Conservation (phyloP, 2,329 filamentous ascomycete genomes). For the Hypoxylon sp. region DNA sequence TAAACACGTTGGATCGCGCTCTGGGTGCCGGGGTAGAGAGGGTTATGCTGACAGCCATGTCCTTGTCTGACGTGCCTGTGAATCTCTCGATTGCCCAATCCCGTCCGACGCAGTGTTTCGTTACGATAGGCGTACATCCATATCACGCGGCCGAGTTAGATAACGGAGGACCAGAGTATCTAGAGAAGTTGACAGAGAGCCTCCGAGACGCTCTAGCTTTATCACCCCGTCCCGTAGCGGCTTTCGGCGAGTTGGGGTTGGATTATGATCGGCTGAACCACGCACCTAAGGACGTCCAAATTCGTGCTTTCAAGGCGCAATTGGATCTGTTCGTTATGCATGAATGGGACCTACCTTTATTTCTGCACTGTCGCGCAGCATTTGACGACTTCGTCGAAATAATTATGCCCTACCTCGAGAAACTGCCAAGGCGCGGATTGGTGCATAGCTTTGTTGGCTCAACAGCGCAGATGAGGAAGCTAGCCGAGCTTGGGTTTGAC, state of each 20-base stretch:
- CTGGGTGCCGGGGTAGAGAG: slow-evolving; percentile 52
- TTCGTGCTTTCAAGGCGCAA: slow-evolving; percentile 52
- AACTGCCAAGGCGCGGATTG: slow-evolving; percentile 49
- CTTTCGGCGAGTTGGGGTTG: slow-evolving; percentile 60
- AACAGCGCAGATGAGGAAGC: slow-evolving; percentile 49
- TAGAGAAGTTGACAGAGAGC: slow-evolving; percentile 39
- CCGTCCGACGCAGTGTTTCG: slow-evolving; percentile 48
- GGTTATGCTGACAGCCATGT: slow-evolving; percentile 53
- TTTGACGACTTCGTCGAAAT: slow-evolving; percentile 54
- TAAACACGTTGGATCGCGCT: slow-evolving; percentile 52
- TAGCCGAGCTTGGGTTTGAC: slow-evolving; percentile 49
- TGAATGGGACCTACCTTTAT: slow-evolving; percentile 49
- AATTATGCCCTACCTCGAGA: slow-evolving; percentile 50
- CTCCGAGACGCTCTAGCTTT: slow-evolving; percentile 41
- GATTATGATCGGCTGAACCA: slow-evolving; percentile 58
- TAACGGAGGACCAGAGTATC: slow-evolving; percentile 28
- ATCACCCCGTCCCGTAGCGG: slow-evolving; percentile 48
- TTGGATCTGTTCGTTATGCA: slow-evolving; percentile 50
- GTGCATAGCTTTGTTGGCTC: slow-evolving; percentile 54
- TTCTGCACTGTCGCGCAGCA: slow-evolving; percentile 53
- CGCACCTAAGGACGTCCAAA: slow-evolving; percentile 53
- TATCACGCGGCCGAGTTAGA: slow-evolving; percentile 59
- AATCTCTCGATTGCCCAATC: slow-evolving; percentile 45
- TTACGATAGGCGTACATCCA: slow-evolving; percentile 60
- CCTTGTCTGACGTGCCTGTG: slow-evolving; percentile 42